A percentile compares a stretch with the other conserved stretches of the same genome.
phyloP scores from a whole-genome alignment of 495 filamentous ascomycete species.

The Aspergillus sclerotiicarbonarius region DNA sequence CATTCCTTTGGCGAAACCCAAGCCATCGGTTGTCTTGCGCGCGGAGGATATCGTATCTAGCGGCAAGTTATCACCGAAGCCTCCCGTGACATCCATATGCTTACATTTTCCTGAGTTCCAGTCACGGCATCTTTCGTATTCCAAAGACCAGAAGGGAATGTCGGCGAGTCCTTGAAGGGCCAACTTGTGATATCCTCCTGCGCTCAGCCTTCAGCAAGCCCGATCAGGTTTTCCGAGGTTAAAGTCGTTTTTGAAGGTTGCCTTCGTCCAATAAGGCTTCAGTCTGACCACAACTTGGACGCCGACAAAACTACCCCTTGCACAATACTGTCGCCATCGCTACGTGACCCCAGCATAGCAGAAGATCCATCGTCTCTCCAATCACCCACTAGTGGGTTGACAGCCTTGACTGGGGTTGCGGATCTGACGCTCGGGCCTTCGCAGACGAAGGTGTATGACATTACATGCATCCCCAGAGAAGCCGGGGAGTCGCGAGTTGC shows the following conservation, averaged over 20 bases:
- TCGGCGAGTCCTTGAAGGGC: slow-evolving; percentile 70
- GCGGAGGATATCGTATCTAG: slow-evolving; percentile 70
- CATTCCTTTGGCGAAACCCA: slow-evolving; percentile 48
- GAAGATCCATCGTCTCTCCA: slow-evolving; percentile 29
- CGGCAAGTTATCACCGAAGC: slow-evolving; percentile 38
- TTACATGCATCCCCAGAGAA: slow-evolving; percentile 74
- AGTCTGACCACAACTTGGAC: slow-evolving; percentile 31
- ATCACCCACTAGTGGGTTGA: slow-evolving; percentile 41
- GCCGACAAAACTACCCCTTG: slow-evolving; percentile 24
- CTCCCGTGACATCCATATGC: background rate
- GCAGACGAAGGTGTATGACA: slow-evolving; percentile 65
- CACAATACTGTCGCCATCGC: slow-evolving; percentile 30
- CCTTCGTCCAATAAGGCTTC: slow-evolving; percentile 56
- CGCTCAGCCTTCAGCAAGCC: slow-evolving; percentile 59
- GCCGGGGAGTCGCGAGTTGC: slow-evolving; percentile 70
- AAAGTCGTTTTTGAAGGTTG: slow-evolving; percentile 67
- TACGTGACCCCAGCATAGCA: slow-evolving; percentile 34
- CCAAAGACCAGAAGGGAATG: slow-evolving; percentile 70
- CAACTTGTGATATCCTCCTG: slow-evolving; percentile 73
- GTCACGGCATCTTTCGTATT: slow-evolving; percentile 74
- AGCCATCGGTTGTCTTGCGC: slow-evolving; percentile 62
- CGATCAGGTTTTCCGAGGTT: slow-evolving; percentile 63
- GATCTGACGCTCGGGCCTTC: slow-evolving; percentile 69
- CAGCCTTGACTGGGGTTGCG: slow-evolving; percentile 52
- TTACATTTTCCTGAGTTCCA: slow-evolving; percentile 18